Evolutionary conservation across 2,329 filamentous ascomycete species (phyloP), one percentile per base, ranked within the genome.

Genomic region (Aspergillus caelatus): DNA sequence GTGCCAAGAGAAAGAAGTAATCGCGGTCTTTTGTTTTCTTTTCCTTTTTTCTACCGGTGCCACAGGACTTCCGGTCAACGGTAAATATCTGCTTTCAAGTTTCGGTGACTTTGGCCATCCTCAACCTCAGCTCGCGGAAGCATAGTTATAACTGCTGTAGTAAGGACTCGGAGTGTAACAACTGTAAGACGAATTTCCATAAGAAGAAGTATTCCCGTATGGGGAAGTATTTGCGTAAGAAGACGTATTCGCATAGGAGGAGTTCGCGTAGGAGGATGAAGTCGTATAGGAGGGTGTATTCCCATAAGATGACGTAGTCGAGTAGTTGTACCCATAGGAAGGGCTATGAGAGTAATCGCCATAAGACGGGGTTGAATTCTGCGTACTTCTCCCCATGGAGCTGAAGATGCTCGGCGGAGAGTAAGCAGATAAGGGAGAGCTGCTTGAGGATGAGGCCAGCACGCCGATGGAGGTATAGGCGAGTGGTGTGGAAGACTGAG

Each of bases 41-140:
- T 32, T 32, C 26, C 5, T 12, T 12, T 50, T 52, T 19, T 19
- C 21, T 16, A 8, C 8, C 9, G 16, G 28, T 52, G 28, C 12
- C 48, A 30, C 46, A 32, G 26, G 16, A 19, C 1, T 14, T 32
- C 45, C 43, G 9, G n/a, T 12, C 19, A 30, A 30, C 14, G 46
- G 9, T 7, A 8, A 19, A 30, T 52, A 30, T 52, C 16, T 26
- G 21, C 21, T 26, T 50, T 30, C 26, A 19, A 30, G 2, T 50
- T 50, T 30, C 23, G 23, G 46, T 30, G 14, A 28, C 32, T 50
- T 30, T 26, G 23, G 10, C 16, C 26, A 19, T 30, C 23, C 26
- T 32, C 28, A 36, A 36, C 34, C 12, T 52, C 48, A 52, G 11
- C 14, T 52, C 80, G 52, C 52, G 34, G 52, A 55, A 23, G 52